Percentiles rank a stretch among this genome's conserved stretches.
Conservation (phyloP, 2,329 filamentous ascomycete species). For the Paradendryphiella salina region DNA sequence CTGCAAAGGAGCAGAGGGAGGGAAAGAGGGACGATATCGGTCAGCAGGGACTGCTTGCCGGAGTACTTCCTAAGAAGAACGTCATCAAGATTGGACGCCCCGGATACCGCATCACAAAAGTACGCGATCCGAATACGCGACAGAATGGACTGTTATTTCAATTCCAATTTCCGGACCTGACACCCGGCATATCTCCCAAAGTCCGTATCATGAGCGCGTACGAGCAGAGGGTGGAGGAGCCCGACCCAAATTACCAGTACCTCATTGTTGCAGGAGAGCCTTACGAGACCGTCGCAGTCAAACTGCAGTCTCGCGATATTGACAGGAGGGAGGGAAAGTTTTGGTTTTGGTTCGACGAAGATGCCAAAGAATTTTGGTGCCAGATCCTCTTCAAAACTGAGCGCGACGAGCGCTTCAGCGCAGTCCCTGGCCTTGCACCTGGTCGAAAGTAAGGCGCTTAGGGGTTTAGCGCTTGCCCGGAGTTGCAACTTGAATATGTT, state of each 20-base stretch:
- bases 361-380: slow-evolving; percentile 96
- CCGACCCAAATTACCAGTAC: slow-evolving; percentile 91
- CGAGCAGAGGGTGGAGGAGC: slow-evolving; percentile 92
- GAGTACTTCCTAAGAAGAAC: slow-evolving; percentile 69
- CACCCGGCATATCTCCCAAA: slow-evolving; percentile 71
- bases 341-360: slow-evolving; percentile 94
- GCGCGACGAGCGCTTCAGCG: slow-evolving; percentile 83
- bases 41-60: slow-evolving; percentile 75
- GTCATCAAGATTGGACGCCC: slow-evolving; percentile 93
- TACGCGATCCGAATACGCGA: slow-evolving; percentile 81
- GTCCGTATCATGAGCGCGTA: slow-evolving; percentile 98
- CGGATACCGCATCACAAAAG: slow-evolving; percentile 97
- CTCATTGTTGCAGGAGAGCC: slow-evolving; percentile 93
- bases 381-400: slow-evolving; percentile 99
- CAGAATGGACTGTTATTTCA: slow-evolving; percentile 95
- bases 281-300: slow-evolving; percentile 97
- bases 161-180: slow-evolving; percentile 91
- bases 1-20: slow-evolving; percentile 92
- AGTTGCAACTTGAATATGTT: background rate
- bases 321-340: slow-evolving; percentile 85
- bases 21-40: slow-evolving; percentile 71
- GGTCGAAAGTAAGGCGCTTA: slow-evolving; percentile 22
- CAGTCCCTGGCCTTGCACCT: slow-evolving; percentile 66
- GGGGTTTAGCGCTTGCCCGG: background rate
- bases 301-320: slow-evolving; percentile 90